Conservation (phyloP, 306 rosid genomes). For the Mimosa bimucronata region DNA sequence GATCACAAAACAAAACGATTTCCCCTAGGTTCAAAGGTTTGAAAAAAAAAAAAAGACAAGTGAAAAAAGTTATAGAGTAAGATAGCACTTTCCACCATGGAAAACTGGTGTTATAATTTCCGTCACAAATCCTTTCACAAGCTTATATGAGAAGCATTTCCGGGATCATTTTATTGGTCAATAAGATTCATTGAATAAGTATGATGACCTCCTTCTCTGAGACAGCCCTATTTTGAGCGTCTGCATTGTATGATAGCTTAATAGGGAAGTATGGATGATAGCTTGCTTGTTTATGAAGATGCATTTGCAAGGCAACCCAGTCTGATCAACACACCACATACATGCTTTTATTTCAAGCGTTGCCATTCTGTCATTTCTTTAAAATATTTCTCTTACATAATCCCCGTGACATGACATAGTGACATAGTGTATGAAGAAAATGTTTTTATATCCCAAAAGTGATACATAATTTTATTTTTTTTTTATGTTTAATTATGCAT, state of each 20-base stretch:
- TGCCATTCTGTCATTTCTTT: neutral
- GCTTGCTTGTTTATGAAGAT: conserved; percentile 5
- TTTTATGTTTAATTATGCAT: neutral
- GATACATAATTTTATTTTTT: neutral
- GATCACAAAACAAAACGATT: neutral
- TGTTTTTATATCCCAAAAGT: neutral
- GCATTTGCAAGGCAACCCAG: neutral
- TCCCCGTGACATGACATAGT: neutral
- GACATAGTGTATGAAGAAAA: neutral
- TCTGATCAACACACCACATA: neutral
- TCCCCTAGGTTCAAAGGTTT: neutral
- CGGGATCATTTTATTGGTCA: neutral
- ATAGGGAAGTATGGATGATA: neutral
- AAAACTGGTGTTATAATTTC: neutral
- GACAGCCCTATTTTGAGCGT: neutral
- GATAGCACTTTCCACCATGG: neutral
- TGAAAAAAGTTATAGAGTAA: neutral
- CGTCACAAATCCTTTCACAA: neutral
- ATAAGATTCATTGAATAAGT: neutral
- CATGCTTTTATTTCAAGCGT: neutral
- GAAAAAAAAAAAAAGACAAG: neutral
- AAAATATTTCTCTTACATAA: neutral
- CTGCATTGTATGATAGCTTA: conserved; percentile 1
- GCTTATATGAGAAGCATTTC: neutral
- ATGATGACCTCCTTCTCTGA: conserved; percentile 4